Base-by-base conservation (phyloP, 1,284 basidiomycete genomes). In the Marasmius fiardii region DNA sequence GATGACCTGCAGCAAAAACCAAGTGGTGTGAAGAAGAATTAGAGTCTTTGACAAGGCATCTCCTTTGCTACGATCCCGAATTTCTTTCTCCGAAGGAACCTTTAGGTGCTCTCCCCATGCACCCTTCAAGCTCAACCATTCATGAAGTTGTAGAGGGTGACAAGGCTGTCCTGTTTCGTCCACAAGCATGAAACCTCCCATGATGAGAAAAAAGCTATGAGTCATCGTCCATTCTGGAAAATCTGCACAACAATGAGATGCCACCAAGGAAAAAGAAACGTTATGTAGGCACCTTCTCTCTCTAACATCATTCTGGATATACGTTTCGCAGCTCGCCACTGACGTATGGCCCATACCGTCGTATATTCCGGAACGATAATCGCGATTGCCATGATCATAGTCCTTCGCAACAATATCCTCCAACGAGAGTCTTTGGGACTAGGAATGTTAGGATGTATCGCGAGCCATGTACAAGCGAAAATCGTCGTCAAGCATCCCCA, bases 401-500 rank as follows among this genome's bases (percentile, higher is more conserved):
- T 26, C 33, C 28, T 26, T 31, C 47, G 47, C 18, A 20, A 33
- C 7, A 49, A 18, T 11, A 31, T 33, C 31, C 47, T 26, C 26
- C 10, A 31, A 1, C 18, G 47, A 11, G 53, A 48, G 26, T 47
- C 53, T 3, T 14, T 6, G 5, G 34, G 43, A 26, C 26, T 43
- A 7, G 54, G 48, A 21, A 51, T 11, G 24, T 55, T 55, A 10
- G 54, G 54, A 11, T 55, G 54, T 24, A 55, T 47, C 10, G 54
- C 45, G 16, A 51, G 28, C 54, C 54, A 55, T 16, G 54, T 55
- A 31, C 54, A 55, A 11, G 54, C 54, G 39, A 55, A 55, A 24
- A 55, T 37, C 5, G 54, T 55, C 6, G 50, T 52, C 28, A 51
- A 16, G 24, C 49, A 55, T 28, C 54, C 44, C 49, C 49, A 55